Base-by-base conservation (phyloP, 2,329 filamentous ascomycete genomes). In the Esteya vermicola region DNA sequence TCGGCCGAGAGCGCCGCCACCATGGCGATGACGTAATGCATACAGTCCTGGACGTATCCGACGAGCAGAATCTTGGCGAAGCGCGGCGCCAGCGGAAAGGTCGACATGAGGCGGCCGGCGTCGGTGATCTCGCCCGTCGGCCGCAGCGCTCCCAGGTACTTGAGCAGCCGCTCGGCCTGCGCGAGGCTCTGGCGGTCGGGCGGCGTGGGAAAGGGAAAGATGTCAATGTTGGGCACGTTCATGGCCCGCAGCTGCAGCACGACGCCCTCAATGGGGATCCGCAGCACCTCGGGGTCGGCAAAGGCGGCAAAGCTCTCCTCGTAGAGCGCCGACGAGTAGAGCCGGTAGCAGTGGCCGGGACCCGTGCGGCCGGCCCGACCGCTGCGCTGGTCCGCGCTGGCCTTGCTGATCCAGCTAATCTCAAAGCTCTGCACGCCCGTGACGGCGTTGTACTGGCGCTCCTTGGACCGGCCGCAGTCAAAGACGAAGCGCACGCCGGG, bases 361-460 rank as follows among this genome's bases (percentile, higher is more conserved):
- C 86, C 89, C 4, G 89, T 98, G 67, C 91, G 80, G 47, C 93
- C 91, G 42, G 91, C 91, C 70, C 91, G 85, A 61, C 91, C 91
- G 43, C 85, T 78, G 56, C 91, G 75, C 59, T 98, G 91, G 48
- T 79, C 83, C 8, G 91, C 89, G 56, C 85, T 93, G 22, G 91
- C 91, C 62, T 98, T 96, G 63, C 88, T 95, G 55, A 96, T 93
- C 85, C 89, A 98, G 31, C 82, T 81, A 39, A 98, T 75, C 51
- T 94, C 83, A 55, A 94, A 98, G 53, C 82, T 94, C 56, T 98
- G 91, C 1, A 98, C 89, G 4, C 89, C 89, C 9, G 83, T 95
- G 10, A 75, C 64, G n/a, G 75, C 70, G 54, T 96, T 84, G 52
- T 91, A 96, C 43, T 80, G 82, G 46, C 89, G 81, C 57, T 95